A percentile compares a stretch with the other conserved stretches of the same genome.
Conservation (phyloP, 768 basidiomycete genomes). For the Wakefieldia striispora region DNA sequence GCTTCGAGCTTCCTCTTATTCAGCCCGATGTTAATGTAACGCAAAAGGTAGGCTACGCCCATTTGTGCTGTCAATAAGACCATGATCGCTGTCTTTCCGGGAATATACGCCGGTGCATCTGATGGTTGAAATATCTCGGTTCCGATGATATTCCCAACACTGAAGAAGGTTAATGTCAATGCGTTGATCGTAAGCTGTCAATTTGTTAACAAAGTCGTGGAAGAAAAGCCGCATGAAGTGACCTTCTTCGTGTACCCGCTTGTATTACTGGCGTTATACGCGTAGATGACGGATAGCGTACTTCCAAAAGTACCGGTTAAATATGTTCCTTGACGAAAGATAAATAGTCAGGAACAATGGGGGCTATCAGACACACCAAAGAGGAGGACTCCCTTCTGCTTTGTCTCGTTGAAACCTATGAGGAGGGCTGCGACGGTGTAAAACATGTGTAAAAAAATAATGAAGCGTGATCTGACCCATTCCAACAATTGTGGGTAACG, state of each 20-base stretch:
- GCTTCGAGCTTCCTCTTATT: constrained; percentile 18
- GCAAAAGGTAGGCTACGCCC: constrained; percentile 19
- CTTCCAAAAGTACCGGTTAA: constrained; percentile 25
- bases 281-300: constrained; percentile 24
- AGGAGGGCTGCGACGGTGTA: constrained; percentile 11
- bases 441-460: neutral
- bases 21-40: constrained; percentile 20
- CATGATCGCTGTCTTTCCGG: constrained; percentile 35
- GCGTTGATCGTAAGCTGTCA: constrained; percentile 21
- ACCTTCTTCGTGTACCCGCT: constrained; percentile 30
- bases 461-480: neutral
- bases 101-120: constrained; percentile 28
- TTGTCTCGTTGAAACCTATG: constrained; percentile 22
- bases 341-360: neutral
- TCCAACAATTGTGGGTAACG: too few species aligned
- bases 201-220: neutral
- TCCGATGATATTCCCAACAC: constrained; percentile 23
- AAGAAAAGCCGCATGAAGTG: neutral
- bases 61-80: constrained; percentile 25
- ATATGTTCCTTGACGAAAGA: constrained; percentile 14
- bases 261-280: constrained; percentile 28
- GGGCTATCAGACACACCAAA: constrained; percentile 13
- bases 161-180: constrained; percentile 15
- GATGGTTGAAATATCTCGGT: constrained; percentile 25
- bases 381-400: constrained; percentile 20